phyloP scores from a whole-genome alignment of 108 stramenopile species.

The Nitzschia sp. region DNA sequence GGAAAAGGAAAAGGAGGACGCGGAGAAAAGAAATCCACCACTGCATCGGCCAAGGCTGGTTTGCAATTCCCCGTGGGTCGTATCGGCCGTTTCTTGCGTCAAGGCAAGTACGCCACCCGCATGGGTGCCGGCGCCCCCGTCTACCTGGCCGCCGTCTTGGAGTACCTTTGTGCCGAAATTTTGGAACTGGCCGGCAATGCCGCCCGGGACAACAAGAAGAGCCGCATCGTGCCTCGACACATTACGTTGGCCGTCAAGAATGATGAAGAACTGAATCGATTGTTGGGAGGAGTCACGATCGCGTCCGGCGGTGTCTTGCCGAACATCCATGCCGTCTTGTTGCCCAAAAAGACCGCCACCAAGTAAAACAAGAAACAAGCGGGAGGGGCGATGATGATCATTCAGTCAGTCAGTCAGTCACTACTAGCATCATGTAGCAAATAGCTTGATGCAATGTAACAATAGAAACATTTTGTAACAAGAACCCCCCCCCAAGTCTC shows the following conservation, averaged over 20 bases:
- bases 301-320: slow-evolving; percentile 96
- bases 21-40: slow-evolving; percentile 85
- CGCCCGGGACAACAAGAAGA: slow-evolving; percentile 96
- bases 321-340: slow-evolving; percentile 95
- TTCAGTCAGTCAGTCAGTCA: too few relatives aligned
- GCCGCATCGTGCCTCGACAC: slow-evolving; percentile 92
- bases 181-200: slow-evolving; percentile 95
- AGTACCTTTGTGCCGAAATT: slow-evolving; percentile 94
- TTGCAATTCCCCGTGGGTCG: slow-evolving; percentile 97
- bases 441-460: too few relatives aligned
- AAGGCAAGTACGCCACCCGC: slow-evolving; percentile 90
- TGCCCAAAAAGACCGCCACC: slow-evolving; percentile 83
- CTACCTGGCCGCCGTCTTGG: slow-evolving; percentile 94
- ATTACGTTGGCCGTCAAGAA: slow-evolving; percentile 93
- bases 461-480: too few relatives aligned
- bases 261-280: slow-evolving; percentile 95
- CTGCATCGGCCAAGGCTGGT: slow-evolving; percentile 89
- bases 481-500: too few relatives aligned
- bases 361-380: too few relatives aligned
- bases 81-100: slow-evolving; percentile 92
- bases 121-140: slow-evolving; percentile 95
- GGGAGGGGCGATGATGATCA: too few relatives aligned
- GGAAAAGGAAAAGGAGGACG: slow-evolving; percentile 73
- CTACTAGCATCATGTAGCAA: too few relatives aligned
- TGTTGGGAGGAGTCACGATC: slow-evolving; percentile 92